Conservation (phyloP, 2,329 filamentous ascomycete species). For the Ceratocystis cubensis region DNA sequence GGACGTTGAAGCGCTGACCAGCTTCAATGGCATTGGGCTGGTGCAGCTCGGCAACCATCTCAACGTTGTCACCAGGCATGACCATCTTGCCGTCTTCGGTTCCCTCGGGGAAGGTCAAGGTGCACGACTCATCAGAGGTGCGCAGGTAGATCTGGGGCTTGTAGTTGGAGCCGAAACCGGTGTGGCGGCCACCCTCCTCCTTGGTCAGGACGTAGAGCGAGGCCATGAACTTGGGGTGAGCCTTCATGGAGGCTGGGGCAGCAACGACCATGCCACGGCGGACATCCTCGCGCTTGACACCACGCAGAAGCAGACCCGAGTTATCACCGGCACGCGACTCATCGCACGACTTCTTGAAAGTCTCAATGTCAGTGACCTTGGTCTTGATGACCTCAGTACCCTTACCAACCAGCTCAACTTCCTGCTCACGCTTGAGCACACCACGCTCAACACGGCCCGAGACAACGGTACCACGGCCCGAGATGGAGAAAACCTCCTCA, state of each 20-base stretch:
- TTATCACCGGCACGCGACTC: constrained; percentile 95
- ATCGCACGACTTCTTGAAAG: constrained; percentile 99
- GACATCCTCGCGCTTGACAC: constrained; percentile 91
- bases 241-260: constrained; percentile 70
- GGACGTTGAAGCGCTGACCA: constrained; percentile 94
- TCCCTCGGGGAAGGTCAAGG: constrained; percentile 77
- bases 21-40: constrained; percentile 77
- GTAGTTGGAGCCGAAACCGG: constrained; percentile 92
- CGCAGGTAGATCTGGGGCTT: constrained; percentile 92
- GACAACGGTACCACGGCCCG: constrained; percentile 89
- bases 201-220: constrained; percentile 96
- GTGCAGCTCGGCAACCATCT: constrained; percentile 84
- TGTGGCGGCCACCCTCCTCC: constrained; percentile 96
- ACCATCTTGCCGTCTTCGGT: constrained; percentile 72
- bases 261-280: constrained; percentile 88
- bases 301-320: constrained; percentile 90
- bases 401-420: constrained; percentile 92
- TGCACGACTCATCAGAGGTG: constrained; percentile 70
- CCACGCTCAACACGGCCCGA: constrained; percentile 97
- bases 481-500: constrained; percentile 82
- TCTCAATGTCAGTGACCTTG: constrained; percentile 99
- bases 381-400: constrained; percentile 75
- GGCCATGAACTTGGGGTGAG: constrained; percentile 81
- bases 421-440: constrained; percentile 79
- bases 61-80: constrained; percentile 97